Evolutionary conservation across 306 rosid species (phyloP), one percentile per base, ranked within the genome.

Genomic region (Cercis canadensis): DNA sequence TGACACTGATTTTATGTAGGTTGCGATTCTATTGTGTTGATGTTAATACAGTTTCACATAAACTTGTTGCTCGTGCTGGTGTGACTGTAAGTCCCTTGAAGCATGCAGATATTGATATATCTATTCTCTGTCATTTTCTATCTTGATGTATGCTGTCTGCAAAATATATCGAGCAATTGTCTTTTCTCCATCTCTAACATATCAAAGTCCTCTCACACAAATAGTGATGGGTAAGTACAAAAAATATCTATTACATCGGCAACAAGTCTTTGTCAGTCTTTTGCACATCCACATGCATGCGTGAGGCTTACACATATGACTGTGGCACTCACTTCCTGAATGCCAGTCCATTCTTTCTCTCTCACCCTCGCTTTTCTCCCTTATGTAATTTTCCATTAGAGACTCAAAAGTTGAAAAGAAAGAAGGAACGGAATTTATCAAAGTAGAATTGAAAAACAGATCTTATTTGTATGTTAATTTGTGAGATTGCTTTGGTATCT

Each of bases 11-110:
- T 62, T 83, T 17, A 0, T 87, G 89, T 47, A 93, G 98, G 44
- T 75, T 88, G 87, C 78, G 5, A 70, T 93, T 93, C 90, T 87
- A 87, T 70, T 53, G 82, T 40, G 79, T 93, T 55, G 92, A 93
- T 68, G 98, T 93, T 63, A 90, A 88, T 78, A 16, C 72, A 51
- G 94, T 90, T 75, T 70, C 90, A 37, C 92, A 87, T 83, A 90
- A 80, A 85, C 94, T 93, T 54, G 90, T 93, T 58, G 75, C 88
- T 60, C 90, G 73, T 15, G 98, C 92, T 41, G 94, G 92, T 45
- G 93, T 93, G 34, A 86, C 96, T 63, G 98, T 93, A 83, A 90
- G 98, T 88, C 63, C 40, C 69, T 80, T 47, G 11, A 58, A 41
- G 56, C 29, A 44, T 72, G 46, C 74, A 46, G 14, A 51, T 5